These are phyloP conservation scores for Escallonia herrerae DNA, from an alignment of 129 eudicot species.

Conservation along the genomic window DNA sequence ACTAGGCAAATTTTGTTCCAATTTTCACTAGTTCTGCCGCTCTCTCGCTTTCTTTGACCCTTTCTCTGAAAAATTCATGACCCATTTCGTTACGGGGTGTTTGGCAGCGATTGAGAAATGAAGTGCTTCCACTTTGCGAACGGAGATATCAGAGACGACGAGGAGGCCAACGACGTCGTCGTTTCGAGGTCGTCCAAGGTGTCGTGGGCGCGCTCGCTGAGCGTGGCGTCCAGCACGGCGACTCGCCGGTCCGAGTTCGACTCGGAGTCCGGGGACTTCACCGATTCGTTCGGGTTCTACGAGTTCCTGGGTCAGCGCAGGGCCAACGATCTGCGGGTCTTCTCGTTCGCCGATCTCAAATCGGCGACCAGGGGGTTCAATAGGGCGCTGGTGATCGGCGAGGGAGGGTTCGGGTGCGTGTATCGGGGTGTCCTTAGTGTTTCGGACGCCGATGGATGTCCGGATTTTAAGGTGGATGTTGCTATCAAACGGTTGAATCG, in stretches of 20 bases:
- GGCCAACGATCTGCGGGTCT: conserved; percentile 66
- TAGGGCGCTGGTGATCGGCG: conserved; percentile 61
- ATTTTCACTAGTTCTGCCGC: not conserved
- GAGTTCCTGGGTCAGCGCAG: conserved; percentile 46
- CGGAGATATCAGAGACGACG: conserved; percentile 28
- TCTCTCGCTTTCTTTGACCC: conserved; percentile 11
- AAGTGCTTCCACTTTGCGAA: conserved; percentile 73
- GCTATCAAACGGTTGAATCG: conserved; percentile 86
- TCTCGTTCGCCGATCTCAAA: conserved; percentile 60
- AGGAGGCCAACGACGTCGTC: conserved; percentile 24
- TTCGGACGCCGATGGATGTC: conserved; percentile 17
- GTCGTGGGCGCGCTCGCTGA: conserved; percentile 80
- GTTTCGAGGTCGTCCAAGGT: conserved; percentile 44
- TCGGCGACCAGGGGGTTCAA: conserved; percentile 66
- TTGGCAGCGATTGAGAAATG: conserved; percentile 27
- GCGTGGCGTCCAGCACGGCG: conserved; percentile 55
- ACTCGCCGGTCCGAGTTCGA: conserved; percentile 61
- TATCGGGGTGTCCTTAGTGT: conserved; percentile 48
- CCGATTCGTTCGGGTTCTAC: conserved; percentile 35
- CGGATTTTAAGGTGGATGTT: conserved; percentile 47
- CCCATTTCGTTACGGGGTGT: too few relatives aligned
- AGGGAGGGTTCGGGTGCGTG: conserved; percentile 90
- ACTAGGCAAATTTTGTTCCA: too few relatives aligned
- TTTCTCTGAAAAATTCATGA: not conserved
- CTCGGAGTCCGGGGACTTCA: conserved; percentile 35